Conservation (phyloP, 176 grass and related monocot species). For the Juncus effusus region DNA sequence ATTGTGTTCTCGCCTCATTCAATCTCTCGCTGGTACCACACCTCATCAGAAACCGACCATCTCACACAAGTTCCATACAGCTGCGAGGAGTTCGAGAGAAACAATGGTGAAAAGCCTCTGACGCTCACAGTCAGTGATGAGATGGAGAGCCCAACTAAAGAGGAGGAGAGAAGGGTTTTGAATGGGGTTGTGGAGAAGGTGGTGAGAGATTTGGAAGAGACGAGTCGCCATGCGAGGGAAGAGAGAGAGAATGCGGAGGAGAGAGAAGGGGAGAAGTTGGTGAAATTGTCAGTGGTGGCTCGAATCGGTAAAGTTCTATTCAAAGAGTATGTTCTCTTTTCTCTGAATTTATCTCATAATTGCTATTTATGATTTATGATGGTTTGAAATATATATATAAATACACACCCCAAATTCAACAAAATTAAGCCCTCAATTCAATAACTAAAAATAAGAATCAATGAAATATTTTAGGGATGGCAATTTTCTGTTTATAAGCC, state of each 20-base stretch:
- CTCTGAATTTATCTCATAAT: neutral
- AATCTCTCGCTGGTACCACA: slow-evolving; percentile 32
- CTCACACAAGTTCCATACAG: slow-evolving; percentile 11
- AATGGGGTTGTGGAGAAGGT: slow-evolving; percentile 29
- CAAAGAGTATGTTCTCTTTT: slow-evolving; percentile 13
- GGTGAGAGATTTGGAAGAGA: slow-evolving; percentile 7
- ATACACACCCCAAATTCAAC: too few relatives aligned
- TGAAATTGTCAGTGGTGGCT: slow-evolving; percentile 19
- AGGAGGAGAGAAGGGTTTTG: slow-evolving; percentile 20
- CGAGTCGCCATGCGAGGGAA: slow-evolving; percentile 20
- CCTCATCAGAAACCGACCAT: neutral
- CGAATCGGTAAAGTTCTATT: slow-evolving; percentile 38
- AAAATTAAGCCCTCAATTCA: too few relatives aligned
- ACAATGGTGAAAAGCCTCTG: slow-evolving; percentile 22
- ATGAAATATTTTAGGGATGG: too few relatives aligned
- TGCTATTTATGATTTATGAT: too few relatives aligned
- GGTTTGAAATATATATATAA: too few relatives aligned
- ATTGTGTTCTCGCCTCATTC: slow-evolving; percentile 14
- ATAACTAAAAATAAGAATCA: too few relatives aligned
- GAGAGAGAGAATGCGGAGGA: neutral
- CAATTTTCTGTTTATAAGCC: too few relatives aligned
- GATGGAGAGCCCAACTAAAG: neutral
- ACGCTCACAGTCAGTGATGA: neutral
- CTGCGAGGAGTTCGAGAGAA: slow-evolving; percentile 19
- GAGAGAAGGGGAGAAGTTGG: too few relatives aligned